Conservation (phyloP, 2,329 filamentous ascomycete genomes). For the Zopfia rhizophila region DNA sequence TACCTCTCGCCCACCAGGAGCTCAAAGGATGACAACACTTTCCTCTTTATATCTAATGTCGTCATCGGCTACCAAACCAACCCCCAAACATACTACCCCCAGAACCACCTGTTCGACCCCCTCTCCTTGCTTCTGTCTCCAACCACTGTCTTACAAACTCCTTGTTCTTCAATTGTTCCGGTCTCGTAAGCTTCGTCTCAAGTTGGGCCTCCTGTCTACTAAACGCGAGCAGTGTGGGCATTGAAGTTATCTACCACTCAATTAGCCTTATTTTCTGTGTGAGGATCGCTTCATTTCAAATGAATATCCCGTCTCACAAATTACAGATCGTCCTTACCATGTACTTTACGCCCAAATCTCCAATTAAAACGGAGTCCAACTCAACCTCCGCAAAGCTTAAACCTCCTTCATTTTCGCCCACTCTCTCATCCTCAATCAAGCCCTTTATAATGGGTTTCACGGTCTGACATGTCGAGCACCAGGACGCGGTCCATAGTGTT, state of each 20-base stretch:
- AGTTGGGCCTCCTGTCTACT: slow-evolving; percentile 61
- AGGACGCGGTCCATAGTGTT: slow-evolving; percentile 62
- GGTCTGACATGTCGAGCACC: slow-evolving; percentile 57
- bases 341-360: slow-evolving; percentile 54
- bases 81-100: slow-evolving; percentile 55
- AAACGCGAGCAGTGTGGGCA: slow-evolving; percentile 63
- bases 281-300: not conserved
- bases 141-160: slow-evolving; percentile 60
- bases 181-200: slow-evolving; percentile 55
- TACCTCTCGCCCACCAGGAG: no score
- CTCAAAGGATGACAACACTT: no score
- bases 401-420: slow-evolving; percentile 58
- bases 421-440: slow-evolving; percentile 55
- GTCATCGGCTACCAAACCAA: slow-evolving; percentile 42
- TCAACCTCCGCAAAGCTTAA: slow-evolving; percentile 61
- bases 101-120: slow-evolving; percentile 55
- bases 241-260: slow-evolving; percentile 51
- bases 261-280: slow-evolving; percentile 10
- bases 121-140: slow-evolving; percentile 58
- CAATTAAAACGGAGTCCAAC: slow-evolving; percentile 58
- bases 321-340: slow-evolving; percentile 33
- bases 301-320: no score
- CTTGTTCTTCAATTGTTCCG: slow-evolving; percentile 59
- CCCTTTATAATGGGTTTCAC: slow-evolving; percentile 55
- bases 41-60: no score